Conservation (phyloP, 1,284 basidiomycete genomes). For the Hemileccinum hortonii region DNA sequence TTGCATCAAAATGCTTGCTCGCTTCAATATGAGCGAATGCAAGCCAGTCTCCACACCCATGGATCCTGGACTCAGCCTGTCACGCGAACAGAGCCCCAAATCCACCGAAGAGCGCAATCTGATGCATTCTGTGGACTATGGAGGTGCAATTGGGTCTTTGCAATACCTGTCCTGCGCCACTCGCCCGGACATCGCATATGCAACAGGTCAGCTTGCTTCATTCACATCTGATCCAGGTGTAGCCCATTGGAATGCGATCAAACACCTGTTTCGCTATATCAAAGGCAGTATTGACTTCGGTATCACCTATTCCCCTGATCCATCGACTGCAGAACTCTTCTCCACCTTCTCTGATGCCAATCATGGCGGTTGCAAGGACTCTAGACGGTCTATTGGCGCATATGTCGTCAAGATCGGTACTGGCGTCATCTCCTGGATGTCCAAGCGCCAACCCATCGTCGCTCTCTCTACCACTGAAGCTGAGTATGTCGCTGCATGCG, state of each 20-base stretch:
- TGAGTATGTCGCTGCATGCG: constrained; percentile 1
- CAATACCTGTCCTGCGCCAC: not conserved
- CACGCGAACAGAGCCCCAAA: not conserved
- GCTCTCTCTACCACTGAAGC: too few species aligned
- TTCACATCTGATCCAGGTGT: not conserved
- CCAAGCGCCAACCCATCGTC: constrained; percentile 2
- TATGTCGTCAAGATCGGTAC: constrained; percentile 6
- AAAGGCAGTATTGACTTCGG: too few species aligned
- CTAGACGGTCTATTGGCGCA: not conserved
- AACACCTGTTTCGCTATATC: not conserved
- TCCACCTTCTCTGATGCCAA: not conserved
- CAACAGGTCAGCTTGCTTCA: not conserved
- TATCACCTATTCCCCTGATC: too few species aligned
- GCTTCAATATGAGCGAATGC: not conserved
- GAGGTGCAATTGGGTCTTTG: not conserved
- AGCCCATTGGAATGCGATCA: not conserved
- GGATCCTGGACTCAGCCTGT: not conserved
- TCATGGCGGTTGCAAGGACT: not conserved
- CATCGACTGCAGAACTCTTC: not conserved
- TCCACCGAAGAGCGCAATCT: not conserved
- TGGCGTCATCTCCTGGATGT: not conserved
- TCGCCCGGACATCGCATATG: not conserved
- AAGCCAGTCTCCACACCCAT: too few species aligned
- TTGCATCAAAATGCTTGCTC: not conserved
- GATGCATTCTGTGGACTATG: not conserved